phyloP scores from a whole-genome alignment of 2,329 filamentous ascomycete genomes.

The Colletotrichum caudatum region DNA sequence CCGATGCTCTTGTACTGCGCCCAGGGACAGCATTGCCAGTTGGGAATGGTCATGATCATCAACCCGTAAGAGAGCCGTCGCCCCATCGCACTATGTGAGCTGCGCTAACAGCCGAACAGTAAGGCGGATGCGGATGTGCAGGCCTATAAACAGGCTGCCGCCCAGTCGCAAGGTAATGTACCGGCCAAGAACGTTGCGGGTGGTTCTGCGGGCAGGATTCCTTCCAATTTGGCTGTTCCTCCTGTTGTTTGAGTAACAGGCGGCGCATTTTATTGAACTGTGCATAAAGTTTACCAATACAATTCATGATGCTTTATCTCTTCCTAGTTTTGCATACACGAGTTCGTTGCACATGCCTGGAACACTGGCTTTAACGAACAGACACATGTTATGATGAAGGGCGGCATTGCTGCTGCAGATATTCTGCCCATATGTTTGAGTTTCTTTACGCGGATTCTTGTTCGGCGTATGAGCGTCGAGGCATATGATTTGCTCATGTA shows the following conservation, averaged over 20 bases:
- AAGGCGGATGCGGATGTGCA: constrained; percentile 35
- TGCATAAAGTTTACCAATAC: background rate
- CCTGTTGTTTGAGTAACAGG: background rate
- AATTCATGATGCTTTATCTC: background rate
- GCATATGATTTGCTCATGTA: background rate
- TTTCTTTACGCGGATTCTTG: constrained; percentile 2
- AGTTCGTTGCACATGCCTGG: background rate
- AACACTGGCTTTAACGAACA: background rate
- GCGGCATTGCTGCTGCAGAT: constrained; percentile 17
- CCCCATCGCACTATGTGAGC: background rate
- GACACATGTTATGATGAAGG: background rate
- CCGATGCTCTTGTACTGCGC: constrained; percentile 66
- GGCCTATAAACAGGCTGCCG: constrained; percentile 24
- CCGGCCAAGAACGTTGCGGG: constrained; percentile 36
- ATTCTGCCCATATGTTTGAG: constrained; percentile 7
- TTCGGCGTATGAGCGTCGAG: background rate
- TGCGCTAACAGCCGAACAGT: constrained; percentile 6
- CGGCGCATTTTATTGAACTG: background rate
- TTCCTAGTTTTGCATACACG: background rate
- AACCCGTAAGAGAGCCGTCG: constrained; percentile 54
- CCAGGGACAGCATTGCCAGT: constrained; percentile 60
- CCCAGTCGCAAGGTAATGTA: constrained; percentile 22
- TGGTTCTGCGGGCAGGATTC: constrained; percentile 25
- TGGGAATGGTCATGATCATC: constrained; percentile 63
- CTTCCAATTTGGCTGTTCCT: constrained; percentile 19